phyloP scores from a whole-genome alignment of 2,329 filamentous ascomycete genomes.

The Didymellaceae sp. region DNA sequence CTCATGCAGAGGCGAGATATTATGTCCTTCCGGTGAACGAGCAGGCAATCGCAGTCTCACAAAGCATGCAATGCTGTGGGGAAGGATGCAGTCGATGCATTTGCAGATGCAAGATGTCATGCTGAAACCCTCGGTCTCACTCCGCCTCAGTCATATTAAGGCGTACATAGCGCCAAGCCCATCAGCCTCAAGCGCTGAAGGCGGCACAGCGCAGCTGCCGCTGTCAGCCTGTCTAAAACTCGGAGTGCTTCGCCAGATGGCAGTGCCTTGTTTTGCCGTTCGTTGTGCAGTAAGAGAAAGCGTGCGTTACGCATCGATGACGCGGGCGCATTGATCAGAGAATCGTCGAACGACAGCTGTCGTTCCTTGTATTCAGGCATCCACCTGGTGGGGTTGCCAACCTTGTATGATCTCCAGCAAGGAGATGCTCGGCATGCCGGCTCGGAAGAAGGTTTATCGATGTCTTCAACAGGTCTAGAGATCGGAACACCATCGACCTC shows the following conservation, averaged over 20 bases:
- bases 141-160: conserved; percentile 13
- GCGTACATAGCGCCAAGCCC: conserved; percentile 15
- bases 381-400: conserved; percentile 13
- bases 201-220: conserved; percentile 28
- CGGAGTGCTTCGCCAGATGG: conserved; percentile 9
- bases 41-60: not conserved
- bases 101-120: not conserved
- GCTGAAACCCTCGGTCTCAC: conserved; percentile 15
- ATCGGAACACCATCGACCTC: not conserved
- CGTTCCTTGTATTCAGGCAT: conserved; percentile 7
- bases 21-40: conserved; percentile 1
- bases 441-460: conserved; percentile 4
- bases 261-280: conserved; percentile 12
- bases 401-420: conserved; percentile 17
- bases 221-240: conserved; percentile 14
- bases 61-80: conserved; percentile 3
- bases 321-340: conserved; percentile 16
- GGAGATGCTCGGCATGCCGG: conserved; percentile 12
- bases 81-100: not conserved
- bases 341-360: not conserved
- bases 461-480: not conserved
- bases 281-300: conserved; percentile 10
- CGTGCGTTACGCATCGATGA: conserved; percentile 16
- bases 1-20: conserved; percentile 8
- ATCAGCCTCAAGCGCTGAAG: conserved; percentile 27